Percentiles rank a stretch among this genome's conserved stretches.
These are phyloP conservation scores for Thozetella sp. DNA, from an alignment of 495 filamentous ascomycete species.

Conservation along the genomic window DNA sequence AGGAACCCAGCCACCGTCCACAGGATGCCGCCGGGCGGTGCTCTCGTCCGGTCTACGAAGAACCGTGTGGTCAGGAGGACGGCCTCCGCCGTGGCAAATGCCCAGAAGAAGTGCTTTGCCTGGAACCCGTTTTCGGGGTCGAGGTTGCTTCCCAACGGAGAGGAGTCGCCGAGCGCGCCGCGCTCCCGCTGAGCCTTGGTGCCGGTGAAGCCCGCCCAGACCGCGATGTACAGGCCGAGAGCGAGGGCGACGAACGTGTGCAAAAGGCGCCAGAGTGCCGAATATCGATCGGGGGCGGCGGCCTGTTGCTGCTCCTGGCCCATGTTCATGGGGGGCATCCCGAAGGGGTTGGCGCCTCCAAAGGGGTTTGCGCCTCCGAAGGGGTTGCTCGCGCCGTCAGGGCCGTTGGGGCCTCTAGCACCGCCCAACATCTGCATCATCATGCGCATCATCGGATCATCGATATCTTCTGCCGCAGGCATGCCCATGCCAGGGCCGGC, in stretches of 20 bases:
- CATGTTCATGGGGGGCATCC: conserved; percentile 22
- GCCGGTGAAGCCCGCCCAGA: conserved; percentile 66
- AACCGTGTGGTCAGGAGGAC: conserved; percentile 68
- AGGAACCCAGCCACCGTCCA: conserved; percentile 62
- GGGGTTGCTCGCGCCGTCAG: conserved; percentile 42
- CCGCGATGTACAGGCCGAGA: conserved; percentile 70
- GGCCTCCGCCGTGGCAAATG: conserved; percentile 79
- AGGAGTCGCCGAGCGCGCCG: conserved; percentile 10
- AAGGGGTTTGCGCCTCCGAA: conserved; percentile 14
- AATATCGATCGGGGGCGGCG: conserved; percentile 40
- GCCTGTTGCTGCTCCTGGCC: conserved; percentile 20
- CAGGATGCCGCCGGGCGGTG: conserved; percentile 48
- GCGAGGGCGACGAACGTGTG: conserved; percentile 74
- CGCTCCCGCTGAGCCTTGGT: conserved; percentile 43
- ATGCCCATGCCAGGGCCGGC: conserved; percentile 23
- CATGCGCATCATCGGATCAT: conserved; percentile 26
- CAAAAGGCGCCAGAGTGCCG: conserved; percentile 71
- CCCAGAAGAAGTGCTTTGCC: conserved; percentile 61
- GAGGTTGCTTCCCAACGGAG: not conserved
- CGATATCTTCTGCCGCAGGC: conserved; percentile 26
- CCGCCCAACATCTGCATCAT: conserved; percentile 32
- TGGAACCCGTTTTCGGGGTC: conserved; percentile 22
- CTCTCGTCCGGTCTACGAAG: conserved; percentile 58
- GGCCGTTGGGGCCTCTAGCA: conserved; percentile 16
- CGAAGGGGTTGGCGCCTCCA: conserved; percentile 16